Percentiles rank a stretch among this genome's conserved stretches.
Evolutionary conservation across 768 basidiomycete species (phyloP).

Genomic region (Panellus pusillus): DNA sequence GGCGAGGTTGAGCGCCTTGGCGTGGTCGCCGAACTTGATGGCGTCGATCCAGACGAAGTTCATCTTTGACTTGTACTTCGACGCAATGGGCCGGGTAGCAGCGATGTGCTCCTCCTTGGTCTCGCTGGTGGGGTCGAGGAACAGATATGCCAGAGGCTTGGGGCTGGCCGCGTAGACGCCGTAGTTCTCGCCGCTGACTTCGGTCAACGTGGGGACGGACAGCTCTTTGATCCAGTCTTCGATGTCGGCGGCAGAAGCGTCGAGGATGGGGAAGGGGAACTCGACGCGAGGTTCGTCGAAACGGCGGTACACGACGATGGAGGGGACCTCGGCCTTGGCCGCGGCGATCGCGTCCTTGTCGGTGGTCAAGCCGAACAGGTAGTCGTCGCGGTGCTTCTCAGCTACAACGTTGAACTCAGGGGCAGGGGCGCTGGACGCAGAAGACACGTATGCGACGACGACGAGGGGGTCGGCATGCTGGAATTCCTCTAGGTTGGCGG

Average conservation of each 20-base stretch:
- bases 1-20: slow-evolving; percentile 84
- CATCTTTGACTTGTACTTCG: slow-evolving; percentile 78
- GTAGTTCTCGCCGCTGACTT: slow-evolving; percentile 95
- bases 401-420: slow-evolving; percentile 79
- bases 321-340: slow-evolving; percentile 76
- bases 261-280: slow-evolving; percentile 65
- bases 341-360: slow-evolving; percentile 67
- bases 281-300: slow-evolving; percentile 82
- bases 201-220: slow-evolving; percentile 84
- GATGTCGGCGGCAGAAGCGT: slow-evolving; percentile 59
- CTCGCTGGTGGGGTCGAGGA: slow-evolving; percentile 78
- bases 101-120: slow-evolving; percentile 66
- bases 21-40: slow-evolving; percentile 92
- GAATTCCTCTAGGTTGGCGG: slow-evolving; percentile 80
- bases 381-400: slow-evolving; percentile 87
- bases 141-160: slow-evolving; percentile 93
- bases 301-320: slow-evolving; percentile 87
- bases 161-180: slow-evolving; percentile 74
- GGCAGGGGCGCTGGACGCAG: slow-evolving; percentile 68
- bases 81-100: slow-evolving; percentile 72
- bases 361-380: slow-evolving; percentile 85
- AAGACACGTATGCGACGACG: slow-evolving; percentile 78
- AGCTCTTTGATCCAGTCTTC: slow-evolving; percentile 80
- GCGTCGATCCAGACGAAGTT: slow-evolving; percentile 99
- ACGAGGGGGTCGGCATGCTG: slow-evolving; percentile 88